Evolutionary conservation across 139 green algal genomes (phyloP).

Genomic region (Chara braunii): DNA sequence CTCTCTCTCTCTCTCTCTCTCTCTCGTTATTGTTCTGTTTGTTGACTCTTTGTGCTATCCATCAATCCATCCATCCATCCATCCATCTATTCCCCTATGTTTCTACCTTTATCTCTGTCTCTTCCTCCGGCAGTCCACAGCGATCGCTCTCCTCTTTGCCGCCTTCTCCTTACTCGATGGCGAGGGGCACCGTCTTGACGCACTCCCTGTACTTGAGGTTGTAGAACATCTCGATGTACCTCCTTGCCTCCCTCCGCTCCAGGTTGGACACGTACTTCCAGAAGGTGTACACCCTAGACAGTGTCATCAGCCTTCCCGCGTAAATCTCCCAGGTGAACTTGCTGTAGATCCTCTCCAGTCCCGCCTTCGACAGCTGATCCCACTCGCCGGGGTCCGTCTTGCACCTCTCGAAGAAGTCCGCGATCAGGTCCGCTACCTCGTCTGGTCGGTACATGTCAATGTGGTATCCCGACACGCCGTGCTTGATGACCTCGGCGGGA

Average conservation of each 20-base stretch:
- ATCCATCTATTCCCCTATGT: no score
- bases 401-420: constrained; percentile 67
- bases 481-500: constrained; percentile 62
- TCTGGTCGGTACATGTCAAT: constrained; percentile 70
- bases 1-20: no score
- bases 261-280: constrained; percentile 61
- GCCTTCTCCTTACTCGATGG: no score
- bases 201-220: constrained; percentile 54
- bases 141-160: no score
- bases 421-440: constrained; percentile 55
- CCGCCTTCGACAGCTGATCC: constrained; percentile 23
- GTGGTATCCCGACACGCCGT: constrained; percentile 63
- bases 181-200: no score
- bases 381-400: constrained; percentile 14
- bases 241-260: constrained; percentile 57
- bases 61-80: no score
- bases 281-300: constrained; percentile 61
- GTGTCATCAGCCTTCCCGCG: constrained; percentile 60
- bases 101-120: no score
- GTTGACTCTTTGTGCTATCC: no score
- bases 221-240: constrained; percentile 74
- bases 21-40: no score
- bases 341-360: constrained; percentile 19
- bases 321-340: constrained; percentile 73
- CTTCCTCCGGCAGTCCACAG: no score